Evolutionary conservation across 495 filamentous ascomycete genomes (phyloP), one percentile per base, ranked within the genome.

Genomic region (Oleoguttula mirabilis): DNA sequence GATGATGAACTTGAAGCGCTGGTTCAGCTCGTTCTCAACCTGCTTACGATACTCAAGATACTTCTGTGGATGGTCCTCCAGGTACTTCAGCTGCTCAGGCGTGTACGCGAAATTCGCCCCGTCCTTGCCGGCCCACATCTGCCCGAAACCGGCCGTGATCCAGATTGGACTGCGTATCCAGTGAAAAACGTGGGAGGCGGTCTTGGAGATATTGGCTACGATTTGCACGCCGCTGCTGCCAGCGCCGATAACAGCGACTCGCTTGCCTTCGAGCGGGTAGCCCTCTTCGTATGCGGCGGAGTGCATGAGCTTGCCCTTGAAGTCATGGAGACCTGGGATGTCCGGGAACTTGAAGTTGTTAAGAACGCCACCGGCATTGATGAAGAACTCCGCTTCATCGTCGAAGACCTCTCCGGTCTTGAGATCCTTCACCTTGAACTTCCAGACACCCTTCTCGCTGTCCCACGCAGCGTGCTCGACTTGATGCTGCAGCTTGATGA

Each of bases 1-100:
- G 37, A 66, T 48, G 41, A 64, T 64, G 47, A 66, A 64, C 36
- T 58, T 61, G 57, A 66, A 66, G 15, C 63, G 55, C 36, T 66
- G 60, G 32, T 66, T 66, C 16, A 66, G 49, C 43, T 64, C 63
- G 36, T 62, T 62, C 47, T 66, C 63, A 36, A 66, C 60, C 41
- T 59, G 53, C 35, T 64, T 64, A 21, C 61, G 50, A 35, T 66
- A 64, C 41, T 62, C 60, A 47, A 49, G 52, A 39, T 64, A 60
- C 31, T 60, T 60, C 31, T 57, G 44, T 4, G 60, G 57, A 30
- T 64, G 52, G 2, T 57, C 39, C 24, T 50, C 21, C 4, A 64
- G 44, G 22, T 34, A 61, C 12, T 60, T 36, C 3, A 51, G 43
- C 34, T 64, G 60, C 20, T 59, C 55, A 25, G 47, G 21, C n/a